Conservation (phyloP, 2,329 filamentous ascomycete species). For the Aaosphaeria pasadenensis region DNA sequence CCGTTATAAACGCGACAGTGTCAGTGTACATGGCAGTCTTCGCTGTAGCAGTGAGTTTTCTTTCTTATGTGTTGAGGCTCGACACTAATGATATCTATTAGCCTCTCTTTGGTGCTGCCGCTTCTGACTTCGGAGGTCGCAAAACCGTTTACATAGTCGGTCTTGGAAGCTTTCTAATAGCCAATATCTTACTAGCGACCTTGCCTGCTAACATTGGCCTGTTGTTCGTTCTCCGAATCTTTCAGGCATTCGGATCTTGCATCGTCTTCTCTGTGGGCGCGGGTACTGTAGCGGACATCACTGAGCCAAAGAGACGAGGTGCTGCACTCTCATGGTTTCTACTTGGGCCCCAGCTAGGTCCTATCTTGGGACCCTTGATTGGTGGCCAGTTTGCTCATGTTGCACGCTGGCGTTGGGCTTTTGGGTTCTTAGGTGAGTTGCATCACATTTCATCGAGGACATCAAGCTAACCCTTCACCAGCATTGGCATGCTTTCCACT, state of each 20-base stretch:
- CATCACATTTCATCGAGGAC: conserved; percentile 19
- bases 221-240: conserved; percentile 33
- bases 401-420: conserved; percentile 44
- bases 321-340: conserved; percentile 43
- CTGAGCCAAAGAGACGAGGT: conserved; percentile 39
- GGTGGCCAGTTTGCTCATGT: conserved; percentile 39
- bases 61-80: not conserved
- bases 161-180: conserved; percentile 31
- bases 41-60: conserved; percentile 21
- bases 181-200: conserved; percentile 35
- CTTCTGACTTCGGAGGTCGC: conserved; percentile 8
- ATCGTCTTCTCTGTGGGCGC: conserved; percentile 44
- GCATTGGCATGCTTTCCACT: conserved; percentile 9
- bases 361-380: conserved; percentile 43
- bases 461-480: not conserved
- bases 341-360: conserved; percentile 45
- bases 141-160: conserved; percentile 37
- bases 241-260: conserved; percentile 38
- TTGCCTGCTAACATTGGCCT: conserved; percentile 31
- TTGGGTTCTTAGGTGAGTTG: conserved; percentile 35
- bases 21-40: conserved; percentile 42
- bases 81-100: not conserved
- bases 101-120: not conserved
- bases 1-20: conserved; percentile 39
- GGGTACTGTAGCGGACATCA: conserved; percentile 44